Conservation (phyloP, 768 basidiomycete genomes). For the Tricholoma bakamatsutake region DNA sequence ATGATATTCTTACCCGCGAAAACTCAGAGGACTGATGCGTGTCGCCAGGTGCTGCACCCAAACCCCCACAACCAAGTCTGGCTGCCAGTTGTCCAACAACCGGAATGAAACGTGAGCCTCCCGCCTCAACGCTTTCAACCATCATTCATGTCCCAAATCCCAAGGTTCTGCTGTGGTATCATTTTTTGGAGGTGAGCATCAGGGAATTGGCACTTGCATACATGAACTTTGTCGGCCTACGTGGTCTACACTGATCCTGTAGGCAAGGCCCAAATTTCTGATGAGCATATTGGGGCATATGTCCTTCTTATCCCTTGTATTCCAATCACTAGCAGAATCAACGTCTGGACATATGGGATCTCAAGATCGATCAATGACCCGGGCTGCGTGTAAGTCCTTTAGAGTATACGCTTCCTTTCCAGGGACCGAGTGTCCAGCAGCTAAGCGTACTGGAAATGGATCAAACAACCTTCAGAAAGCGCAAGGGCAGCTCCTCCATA, state of each 20-base stretch:
- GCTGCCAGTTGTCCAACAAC: background rate
- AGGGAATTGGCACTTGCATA: background rate
- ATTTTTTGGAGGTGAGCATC: background rate
- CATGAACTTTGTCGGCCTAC: background rate
- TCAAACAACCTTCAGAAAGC: background rate
- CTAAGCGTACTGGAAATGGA: background rate
- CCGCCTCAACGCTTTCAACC: background rate
- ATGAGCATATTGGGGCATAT: background rate
- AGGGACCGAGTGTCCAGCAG: background rate
- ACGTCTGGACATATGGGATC: background rate
- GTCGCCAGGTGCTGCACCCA: background rate
- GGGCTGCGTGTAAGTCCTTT: background rate
- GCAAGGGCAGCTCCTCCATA: background rate
- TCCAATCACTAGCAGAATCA: background rate
- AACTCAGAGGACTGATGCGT: background rate
- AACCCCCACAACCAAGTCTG: background rate
- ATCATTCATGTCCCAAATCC: background rate
- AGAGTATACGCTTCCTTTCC: background rate
- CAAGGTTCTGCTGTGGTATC: background rate
- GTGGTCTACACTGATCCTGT: background rate
- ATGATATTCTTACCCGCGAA: background rate
- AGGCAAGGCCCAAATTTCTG: background rate
- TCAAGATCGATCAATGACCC: background rate
- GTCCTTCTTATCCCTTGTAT: background rate
- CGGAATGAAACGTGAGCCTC: background rate